A percentile compares a stretch with the other conserved stretches of the same genome.
These are phyloP conservation scores for Hemisphaericaspora xylofermentans DNA, from an alignment of 1,139 yeast species.

Conservation along the genomic window DNA sequence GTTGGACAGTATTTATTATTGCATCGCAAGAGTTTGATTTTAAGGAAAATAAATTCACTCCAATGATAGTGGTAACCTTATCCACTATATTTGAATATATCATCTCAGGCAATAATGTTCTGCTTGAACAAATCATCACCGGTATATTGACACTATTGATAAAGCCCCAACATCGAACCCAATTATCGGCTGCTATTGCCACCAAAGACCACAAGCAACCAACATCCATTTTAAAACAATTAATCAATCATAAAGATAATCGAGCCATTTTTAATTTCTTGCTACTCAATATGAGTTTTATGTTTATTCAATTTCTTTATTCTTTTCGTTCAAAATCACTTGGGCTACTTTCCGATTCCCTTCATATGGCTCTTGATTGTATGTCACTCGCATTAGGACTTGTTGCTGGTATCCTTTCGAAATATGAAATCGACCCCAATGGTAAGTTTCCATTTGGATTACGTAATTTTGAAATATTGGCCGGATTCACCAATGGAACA, in stretches of 20 bases:
- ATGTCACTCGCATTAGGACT: conserved; percentile 86
- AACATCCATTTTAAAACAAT: conserved; percentile 30
- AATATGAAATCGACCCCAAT: conserved; percentile 50
- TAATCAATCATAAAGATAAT: conserved; percentile 69
- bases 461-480: conserved; percentile 80
- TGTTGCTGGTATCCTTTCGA: conserved; percentile 70
- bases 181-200: conserved; percentile 2
- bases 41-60: conserved; percentile 17
- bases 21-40: conserved; percentile 26
- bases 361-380: conserved; percentile 96
- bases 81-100: conserved; percentile 24
- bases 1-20: conserved; percentile 24
- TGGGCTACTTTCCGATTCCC: conserved; percentile 86
- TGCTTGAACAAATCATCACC: conserved; percentile 5
- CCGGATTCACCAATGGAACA: conserved; percentile 95
- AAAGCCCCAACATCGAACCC: conserved; percentile 9
- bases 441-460: conserved; percentile 84
- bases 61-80: conserved; percentile 20
- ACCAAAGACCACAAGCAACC: not conserved
- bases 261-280: conserved; percentile 86
- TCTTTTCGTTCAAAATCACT: conserved; percentile 90
- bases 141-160: conserved; percentile 9
- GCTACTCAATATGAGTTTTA: conserved; percentile 81
- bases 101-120: conserved; percentile 15
- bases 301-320: conserved; percentile 89